Base-by-base conservation (phyloP, 2,329 filamentous ascomycete species). In the Aspergillus sp. region DNA sequence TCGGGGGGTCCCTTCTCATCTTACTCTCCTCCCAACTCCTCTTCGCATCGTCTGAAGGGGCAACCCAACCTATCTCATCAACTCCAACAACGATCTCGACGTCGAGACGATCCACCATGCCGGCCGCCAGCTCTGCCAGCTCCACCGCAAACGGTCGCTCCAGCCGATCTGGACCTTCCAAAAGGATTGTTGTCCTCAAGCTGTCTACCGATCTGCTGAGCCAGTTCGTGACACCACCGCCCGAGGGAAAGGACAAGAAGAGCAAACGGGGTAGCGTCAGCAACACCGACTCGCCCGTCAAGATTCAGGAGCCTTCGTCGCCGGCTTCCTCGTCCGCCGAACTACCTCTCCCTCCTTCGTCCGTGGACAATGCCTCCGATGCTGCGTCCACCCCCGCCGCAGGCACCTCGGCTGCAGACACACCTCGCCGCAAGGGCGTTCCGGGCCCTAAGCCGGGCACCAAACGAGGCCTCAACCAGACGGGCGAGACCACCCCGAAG, bases 401-500 rank as follows among this genome's bases (percentile, higher is more conserved):
- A n/a, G 74, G 72, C 49, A 70, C 71, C 11, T 79, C 80, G 15
- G 70, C 68, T 59, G 71, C 65, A 50, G 74, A 72, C 44, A 86
- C 82, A 6, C 79, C 82, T 11, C 92, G 91, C 82, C 92, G 91
- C 81, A 93, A 93, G 77, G 88, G 88, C 36, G 81, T 85, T 36
- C 90, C 92, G 75, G 85, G 89, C 66, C 84, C 86, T 21, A 89
- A 90, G 68, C 82, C 85, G 41, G 86, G 83, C 58, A 82, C 81
- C 60, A 89, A 90, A 78, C 82, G 87, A 72, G 77, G 78, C 62
- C 75, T 77, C 60, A 78, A 77, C 70, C 81, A 78, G 77, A 79
- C 75, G 70, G 77, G 80, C 70, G 90, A 93, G 64, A 82, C 81
- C 36, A 72, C 80, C 25, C 82, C 88, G n/a, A 92, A 90, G 77